phyloP scores from a whole-genome alignment of 208 protist genomes.

The Leishmania mexicana region DNA sequence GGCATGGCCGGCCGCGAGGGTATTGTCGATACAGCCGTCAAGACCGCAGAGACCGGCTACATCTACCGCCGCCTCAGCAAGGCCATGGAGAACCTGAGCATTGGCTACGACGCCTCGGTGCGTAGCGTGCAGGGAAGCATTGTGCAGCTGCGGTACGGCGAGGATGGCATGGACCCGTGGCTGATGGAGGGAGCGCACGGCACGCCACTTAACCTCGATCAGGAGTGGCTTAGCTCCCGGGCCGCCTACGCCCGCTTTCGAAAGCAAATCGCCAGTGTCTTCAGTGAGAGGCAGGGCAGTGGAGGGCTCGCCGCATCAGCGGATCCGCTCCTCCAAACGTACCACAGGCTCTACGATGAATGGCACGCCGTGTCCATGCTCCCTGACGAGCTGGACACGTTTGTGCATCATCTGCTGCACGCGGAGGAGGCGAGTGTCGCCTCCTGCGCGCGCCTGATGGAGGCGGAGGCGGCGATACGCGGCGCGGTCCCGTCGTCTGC shows the following conservation, averaged over 20 bases:
- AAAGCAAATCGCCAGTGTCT: slow-evolving; percentile 12
- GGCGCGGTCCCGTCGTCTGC: slow-evolving; percentile 3
- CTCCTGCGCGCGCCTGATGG: slow-evolving; percentile 27
- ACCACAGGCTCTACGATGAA: slow-evolving; percentile 13
- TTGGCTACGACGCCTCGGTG: slow-evolving; percentile 99
- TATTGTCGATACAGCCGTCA: slow-evolving; percentile 99
- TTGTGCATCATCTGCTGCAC: slow-evolving; percentile 47
- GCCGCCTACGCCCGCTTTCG: slow-evolving; percentile 60
- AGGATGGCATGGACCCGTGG: slow-evolving; percentile 99
- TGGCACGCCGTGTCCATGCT: slow-evolving; percentile 58
- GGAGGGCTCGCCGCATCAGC: background rate
- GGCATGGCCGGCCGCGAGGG: slow-evolving; percentile 99
- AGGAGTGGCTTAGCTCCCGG: slow-evolving; percentile 76
- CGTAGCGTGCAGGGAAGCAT: slow-evolving; percentile 93
- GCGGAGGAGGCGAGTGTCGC: slow-evolving; percentile 34
- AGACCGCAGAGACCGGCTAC: slow-evolving; percentile 99
- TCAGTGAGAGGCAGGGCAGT: background rate
- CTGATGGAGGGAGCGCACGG: slow-evolving; percentile 95
- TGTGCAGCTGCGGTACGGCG: slow-evolving; percentile 98
- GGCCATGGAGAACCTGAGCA: slow-evolving; percentile 98
- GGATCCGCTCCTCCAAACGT: slow-evolving; percentile 12
- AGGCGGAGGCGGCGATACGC: slow-evolving; percentile 14
- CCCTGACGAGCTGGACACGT: slow-evolving; percentile 50
- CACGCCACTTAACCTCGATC: slow-evolving; percentile 78
- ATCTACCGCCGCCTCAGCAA: slow-evolving; percentile 99